These are phyloP conservation scores for Cystobasidium ongulense DNA, from an alignment of 768 basidiomycete genomes.

Conservation along the genomic window DNA sequence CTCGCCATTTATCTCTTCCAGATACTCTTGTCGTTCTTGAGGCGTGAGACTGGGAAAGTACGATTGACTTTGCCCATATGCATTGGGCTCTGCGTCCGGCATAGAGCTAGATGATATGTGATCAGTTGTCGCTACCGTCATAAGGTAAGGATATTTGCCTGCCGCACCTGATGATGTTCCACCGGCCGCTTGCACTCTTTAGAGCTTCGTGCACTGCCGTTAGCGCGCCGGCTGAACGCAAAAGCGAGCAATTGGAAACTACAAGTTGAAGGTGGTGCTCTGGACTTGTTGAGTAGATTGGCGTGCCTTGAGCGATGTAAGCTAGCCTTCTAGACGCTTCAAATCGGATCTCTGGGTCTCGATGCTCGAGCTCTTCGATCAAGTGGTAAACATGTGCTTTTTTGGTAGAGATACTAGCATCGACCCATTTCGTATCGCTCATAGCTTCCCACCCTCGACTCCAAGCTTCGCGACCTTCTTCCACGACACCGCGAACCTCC, in stretches of 20 bases:
- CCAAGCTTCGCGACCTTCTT: slow-evolving; percentile 32
- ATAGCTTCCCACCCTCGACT: background rate
- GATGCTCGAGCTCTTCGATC: slow-evolving; percentile 78
- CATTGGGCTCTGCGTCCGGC: background rate
- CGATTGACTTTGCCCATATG: background rate
- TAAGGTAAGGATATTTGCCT: background rate
- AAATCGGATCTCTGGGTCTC: slow-evolving; percentile 73
- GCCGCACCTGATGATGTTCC: slow-evolving; percentile 31
- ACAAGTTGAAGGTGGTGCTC: slow-evolving; percentile 95
- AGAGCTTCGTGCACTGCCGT: slow-evolving; percentile 74
- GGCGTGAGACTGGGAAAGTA: slow-evolving; percentile 16
- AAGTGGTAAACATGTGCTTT: slow-evolving; percentile 68
- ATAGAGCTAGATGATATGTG: background rate
- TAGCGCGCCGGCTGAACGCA: slow-evolving; percentile 74
- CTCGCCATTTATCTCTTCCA: slow-evolving; percentile 86
- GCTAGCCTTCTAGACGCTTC: slow-evolving; percentile 75
- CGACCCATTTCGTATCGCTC: slow-evolving; percentile 60
- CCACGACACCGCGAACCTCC: slow-evolving; percentile 33
- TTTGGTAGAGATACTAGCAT: slow-evolving; percentile 56
- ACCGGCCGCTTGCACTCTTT: slow-evolving; percentile 64
- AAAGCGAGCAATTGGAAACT: slow-evolving; percentile 80
- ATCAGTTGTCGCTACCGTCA: background rate
- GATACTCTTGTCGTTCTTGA: slow-evolving; percentile 61
- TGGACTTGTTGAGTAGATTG: slow-evolving; percentile 79
- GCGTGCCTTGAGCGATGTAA: slow-evolving; percentile 93